Evolutionary conservation across 352 stramenopile species (phyloP), one percentile per base, ranked within the genome.

Genomic region (Globisporangium irregulare): DNA sequence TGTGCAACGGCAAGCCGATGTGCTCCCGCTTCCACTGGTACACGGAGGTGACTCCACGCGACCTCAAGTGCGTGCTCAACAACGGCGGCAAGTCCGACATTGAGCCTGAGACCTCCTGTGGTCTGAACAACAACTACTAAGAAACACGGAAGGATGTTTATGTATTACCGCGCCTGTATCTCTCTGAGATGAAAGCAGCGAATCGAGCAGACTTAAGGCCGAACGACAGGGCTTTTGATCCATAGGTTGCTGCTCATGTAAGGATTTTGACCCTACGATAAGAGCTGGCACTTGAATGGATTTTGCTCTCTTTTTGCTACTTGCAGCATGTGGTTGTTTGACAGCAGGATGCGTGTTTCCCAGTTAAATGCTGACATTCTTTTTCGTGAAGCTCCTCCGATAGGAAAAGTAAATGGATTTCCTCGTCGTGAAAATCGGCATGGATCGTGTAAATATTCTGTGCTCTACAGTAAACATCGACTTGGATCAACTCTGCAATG

Each of bases 1-100:
- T 73, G 58, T 78, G 72, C 62, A 69, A 61, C 24, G 63, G 41
- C 68, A 62, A 69, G 65, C 72, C 72, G 20, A 62, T 77, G 18
- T 77, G 72, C 65, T 68, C 64, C 15, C 62, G 62, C 55, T 72
- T 77, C 51, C 32, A 48, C 48, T 24, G 50, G 46, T 77, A 68
- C 57, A 41, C n/a, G 38, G 56, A 69, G 38, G 34, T 77, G 27
- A 69, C 64, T 7, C 64, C 57, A 22, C 43, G 29, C 25, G 68
- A 77, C 24, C 46, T 77, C 54, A 64, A 71, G 64, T 77, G 71
- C 62, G 61, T 70, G 59, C 48, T 74, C 53, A 43, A 60, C 18
- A 59, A 64, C 53, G 70, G 70, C 55, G 71, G 67, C 64, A 62
- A 48, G 24, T 58, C 55, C n/a, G 36, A 69, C n/a, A 60, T 73